phyloP scores from a whole-genome alignment of 1,284 basidiomycete genomes.

The Trametes hirsuta region DNA sequence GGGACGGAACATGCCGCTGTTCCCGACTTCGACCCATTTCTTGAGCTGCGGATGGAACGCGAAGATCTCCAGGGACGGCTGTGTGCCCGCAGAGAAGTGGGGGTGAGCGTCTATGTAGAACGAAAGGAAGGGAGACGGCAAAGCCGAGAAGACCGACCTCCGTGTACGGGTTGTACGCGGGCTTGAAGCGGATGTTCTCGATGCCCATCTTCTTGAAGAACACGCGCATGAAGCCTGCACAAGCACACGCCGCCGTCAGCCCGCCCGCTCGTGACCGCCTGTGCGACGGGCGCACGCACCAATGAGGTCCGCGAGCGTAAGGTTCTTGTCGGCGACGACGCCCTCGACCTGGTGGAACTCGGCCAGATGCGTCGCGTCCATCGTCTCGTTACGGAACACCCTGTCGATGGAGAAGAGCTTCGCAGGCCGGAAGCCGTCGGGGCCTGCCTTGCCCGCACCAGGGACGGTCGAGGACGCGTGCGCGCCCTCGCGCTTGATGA shows the following conservation, averaged over 20 bases:
- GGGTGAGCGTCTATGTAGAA: not conserved
- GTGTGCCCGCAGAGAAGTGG: not conserved
- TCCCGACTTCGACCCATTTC: conserved; percentile 96
- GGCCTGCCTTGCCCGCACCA: conserved; percentile 20
- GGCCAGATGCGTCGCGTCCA: conserved; percentile 98
- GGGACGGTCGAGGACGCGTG: conserved; percentile 28
- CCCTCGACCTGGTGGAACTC: conserved; percentile 99
- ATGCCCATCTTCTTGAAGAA: conserved; percentile 99
- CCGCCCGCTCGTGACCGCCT: not conserved
- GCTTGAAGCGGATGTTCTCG: conserved; percentile 93
- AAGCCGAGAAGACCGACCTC: conserved; percentile 59
- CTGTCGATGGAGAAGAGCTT: conserved; percentile 99
- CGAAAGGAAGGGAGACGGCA: conserved; percentile 5
- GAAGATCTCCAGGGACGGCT: conserved; percentile 99
- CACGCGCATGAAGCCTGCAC: conserved; percentile 91
- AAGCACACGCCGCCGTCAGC: not conserved
- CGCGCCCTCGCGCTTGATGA: conserved; percentile 30
- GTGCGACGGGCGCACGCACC: conserved; percentile 50
- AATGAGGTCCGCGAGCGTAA: conserved; percentile 97
- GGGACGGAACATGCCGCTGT: conserved; percentile 99
- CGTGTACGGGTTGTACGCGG: conserved; percentile 96
- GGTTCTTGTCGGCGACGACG: conserved; percentile 92
- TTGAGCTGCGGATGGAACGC: conserved; percentile 94
- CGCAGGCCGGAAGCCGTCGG: conserved; percentile 90
- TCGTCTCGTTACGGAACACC: conserved; percentile 98